A percentile compares a stretch with the other conserved stretches of the same genome.
These are phyloP conservation scores for Tripidium arundinaceum DNA, from an alignment of 202 grass and related monocot genomes.

Conservation along the genomic window DNA sequence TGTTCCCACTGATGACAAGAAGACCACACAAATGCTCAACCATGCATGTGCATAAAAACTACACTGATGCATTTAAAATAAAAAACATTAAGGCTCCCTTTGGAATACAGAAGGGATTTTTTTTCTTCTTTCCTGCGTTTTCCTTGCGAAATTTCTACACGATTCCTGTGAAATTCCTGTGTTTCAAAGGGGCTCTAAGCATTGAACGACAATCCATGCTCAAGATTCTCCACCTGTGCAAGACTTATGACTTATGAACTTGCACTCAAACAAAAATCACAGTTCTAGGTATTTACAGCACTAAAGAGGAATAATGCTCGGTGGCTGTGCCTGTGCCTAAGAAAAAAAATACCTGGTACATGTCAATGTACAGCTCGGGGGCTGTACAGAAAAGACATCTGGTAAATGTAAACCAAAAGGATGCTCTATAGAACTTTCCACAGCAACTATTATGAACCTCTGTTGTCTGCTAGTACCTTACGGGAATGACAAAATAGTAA, in stretches of 20 bases:
- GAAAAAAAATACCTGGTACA: neutral
- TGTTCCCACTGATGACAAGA: neutral
- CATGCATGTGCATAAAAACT: neutral
- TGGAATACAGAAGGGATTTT: neutral
- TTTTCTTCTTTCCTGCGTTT: neutral
- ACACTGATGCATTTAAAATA: neutral
- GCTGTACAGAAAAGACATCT: neutral
- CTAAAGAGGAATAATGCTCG: neutral
- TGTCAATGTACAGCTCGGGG: neutral
- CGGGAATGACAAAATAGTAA: neutral
- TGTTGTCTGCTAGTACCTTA: neutral
- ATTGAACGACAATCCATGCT: neutral
- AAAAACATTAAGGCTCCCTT: neutral
- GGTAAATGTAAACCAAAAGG: neutral
- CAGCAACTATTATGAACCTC: neutral
- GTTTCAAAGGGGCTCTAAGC: neutral
- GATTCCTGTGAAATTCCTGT: neutral
- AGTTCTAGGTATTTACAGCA: neutral
- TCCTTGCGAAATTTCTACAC: neutral
- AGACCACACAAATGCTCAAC: neutral
- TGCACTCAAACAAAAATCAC: neutral
- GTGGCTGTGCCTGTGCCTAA: neutral
- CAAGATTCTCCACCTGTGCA: neutral
- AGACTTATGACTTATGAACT: neutral
- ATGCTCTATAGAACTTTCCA: neutral